Evolutionary conservation across 176 grass and related monocot species (phyloP), one percentile per base, ranked within the genome.

Genomic region (Paspalum vaginatum): DNA sequence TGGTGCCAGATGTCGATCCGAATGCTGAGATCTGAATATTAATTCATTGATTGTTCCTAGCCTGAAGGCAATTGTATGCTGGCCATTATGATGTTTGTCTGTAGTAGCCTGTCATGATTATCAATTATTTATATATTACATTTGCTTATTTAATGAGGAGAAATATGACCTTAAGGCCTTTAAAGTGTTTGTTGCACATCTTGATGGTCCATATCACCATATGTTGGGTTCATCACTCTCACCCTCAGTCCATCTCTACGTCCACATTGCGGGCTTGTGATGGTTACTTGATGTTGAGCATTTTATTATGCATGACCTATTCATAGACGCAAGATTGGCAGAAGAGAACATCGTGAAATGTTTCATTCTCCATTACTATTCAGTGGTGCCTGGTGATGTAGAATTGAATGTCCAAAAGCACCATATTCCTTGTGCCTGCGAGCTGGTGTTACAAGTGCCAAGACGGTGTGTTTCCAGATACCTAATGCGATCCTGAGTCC

Each of bases 71-170:
- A 78, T 60, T 17, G 59, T 86, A 56, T 50, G 71, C 27, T 82
- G 50, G 47, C 38, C 78, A 77, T 82, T 72, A 89, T 85, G 79
- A 75, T 38, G 49, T 79, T 79, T 46, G 61, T 83, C 67, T 51
- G 63, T 83, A 83, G 74, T 74, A 86, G 52, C 66, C 58, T 77
- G 67, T 72, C 66, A 89, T 73, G 65, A 81, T 66, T 73, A 82
- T 81, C 77, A 86, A 47, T 86, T 66, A 86, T 75, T 68, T 75
- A 40, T 84, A 51, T 67, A 66, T 67, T 72, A 75, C 78, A 86
- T 82, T 86, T 73, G 48, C 44, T 82, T 67, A 45, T 86, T 85
- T 16, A 82, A 67, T 82, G 78, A 78, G 41, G 48, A 32, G 42
- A 78, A 72, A 82, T 66, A 78, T 6, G 43, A 82, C 62, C 78